phyloP scores from a whole-genome alignment of 805 yeast genomes.

The Saccharomycopsis sp. region DNA sequence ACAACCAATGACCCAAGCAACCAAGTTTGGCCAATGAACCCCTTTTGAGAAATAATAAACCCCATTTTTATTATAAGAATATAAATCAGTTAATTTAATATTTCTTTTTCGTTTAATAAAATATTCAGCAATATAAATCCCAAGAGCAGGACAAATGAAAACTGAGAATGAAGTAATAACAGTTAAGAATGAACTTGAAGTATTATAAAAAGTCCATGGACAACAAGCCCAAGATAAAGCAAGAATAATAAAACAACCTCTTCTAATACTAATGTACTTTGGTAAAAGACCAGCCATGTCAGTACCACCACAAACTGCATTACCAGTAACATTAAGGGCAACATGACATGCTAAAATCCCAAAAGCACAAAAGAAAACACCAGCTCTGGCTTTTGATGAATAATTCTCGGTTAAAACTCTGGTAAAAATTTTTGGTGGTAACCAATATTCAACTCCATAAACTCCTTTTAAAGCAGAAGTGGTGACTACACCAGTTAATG shows the following conservation, averaged over 20 bases:
- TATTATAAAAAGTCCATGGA: slow-evolving; percentile 32
- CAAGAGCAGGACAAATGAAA: slow-evolving; percentile 31
- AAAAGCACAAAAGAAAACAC: slow-evolving; percentile 27
- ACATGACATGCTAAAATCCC: slow-evolving; percentile 25
- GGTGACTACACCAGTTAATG: slow-evolving; percentile 32
- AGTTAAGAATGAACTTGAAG: slow-evolving; percentile 27
- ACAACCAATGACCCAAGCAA: slow-evolving; percentile 23
- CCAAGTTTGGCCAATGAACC: slow-evolving; percentile 21
- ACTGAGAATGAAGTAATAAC: slow-evolving; percentile 29
- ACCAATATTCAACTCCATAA: slow-evolving; percentile 26
- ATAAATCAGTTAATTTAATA: slow-evolving; percentile 32
- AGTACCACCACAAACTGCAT: slow-evolving; percentile 30
- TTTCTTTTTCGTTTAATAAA: slow-evolving; percentile 28
- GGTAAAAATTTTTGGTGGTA: slow-evolving; percentile 26
- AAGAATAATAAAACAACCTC: slow-evolving; percentile 36
- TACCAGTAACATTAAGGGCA: slow-evolving; percentile 26
- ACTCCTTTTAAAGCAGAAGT: slow-evolving; percentile 27
- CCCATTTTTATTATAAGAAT: slow-evolving; percentile 26
- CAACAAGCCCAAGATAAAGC: slow-evolving; percentile 27
- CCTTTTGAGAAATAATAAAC: too few relatives aligned
- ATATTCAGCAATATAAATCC: slow-evolving; percentile 29
- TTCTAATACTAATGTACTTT: slow-evolving; percentile 30
- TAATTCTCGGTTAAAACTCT: slow-evolving; percentile 25
- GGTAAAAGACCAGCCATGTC: slow-evolving; percentile 31
- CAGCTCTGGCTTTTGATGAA: slow-evolving; percentile 27